Conservation (phyloP, 2,329 filamentous ascomycete genomes). For the Ophiostoma angusticollis region DNA sequence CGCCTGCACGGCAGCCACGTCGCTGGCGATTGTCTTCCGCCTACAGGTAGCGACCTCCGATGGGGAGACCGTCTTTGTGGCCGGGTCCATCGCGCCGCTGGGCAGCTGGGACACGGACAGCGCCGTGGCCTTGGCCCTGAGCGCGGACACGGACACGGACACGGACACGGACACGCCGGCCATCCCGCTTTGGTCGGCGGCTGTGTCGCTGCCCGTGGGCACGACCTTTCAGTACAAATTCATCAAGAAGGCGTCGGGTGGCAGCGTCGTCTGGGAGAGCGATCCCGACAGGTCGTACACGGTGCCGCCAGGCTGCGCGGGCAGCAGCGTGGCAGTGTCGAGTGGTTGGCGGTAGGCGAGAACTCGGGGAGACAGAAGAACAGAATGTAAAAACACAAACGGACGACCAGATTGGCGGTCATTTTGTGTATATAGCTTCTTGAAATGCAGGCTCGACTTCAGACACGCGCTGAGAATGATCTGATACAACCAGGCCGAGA, state of each 20-base stretch:
- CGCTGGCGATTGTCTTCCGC: conserved; percentile 43
- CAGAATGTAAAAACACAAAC: no score
- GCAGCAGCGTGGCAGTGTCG: not conserved
- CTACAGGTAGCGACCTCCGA: conserved; percentile 41
- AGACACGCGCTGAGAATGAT: no score
- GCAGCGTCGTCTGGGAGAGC: conserved; percentile 49
- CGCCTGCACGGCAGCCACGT: conserved; percentile 33
- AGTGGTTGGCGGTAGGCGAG: conserved; percentile 9
- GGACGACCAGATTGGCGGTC: no score
- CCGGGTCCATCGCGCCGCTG: conserved; percentile 45
- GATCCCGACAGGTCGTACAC: conserved; percentile 39
- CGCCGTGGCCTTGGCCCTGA: conserved; percentile 45
- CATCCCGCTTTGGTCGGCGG: conserved; percentile 49
- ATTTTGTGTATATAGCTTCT: no score
- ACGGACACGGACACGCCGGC: conserved; percentile 48
- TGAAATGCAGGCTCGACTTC: no score
- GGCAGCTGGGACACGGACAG: conserved; percentile 47
- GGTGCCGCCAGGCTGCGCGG: conserved; percentile 11
- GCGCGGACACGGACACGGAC: conserved; percentile 36
- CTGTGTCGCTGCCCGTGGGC: conserved; percentile 42
- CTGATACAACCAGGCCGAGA: no score
- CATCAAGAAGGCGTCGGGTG: conserved; percentile 43
- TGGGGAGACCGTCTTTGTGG: conserved; percentile 54
- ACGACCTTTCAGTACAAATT: conserved; percentile 55
- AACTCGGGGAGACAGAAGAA: no score